Base-by-base conservation (phyloP, 805 yeast species). In the Kluyveromyces aestuarii region DNA sequence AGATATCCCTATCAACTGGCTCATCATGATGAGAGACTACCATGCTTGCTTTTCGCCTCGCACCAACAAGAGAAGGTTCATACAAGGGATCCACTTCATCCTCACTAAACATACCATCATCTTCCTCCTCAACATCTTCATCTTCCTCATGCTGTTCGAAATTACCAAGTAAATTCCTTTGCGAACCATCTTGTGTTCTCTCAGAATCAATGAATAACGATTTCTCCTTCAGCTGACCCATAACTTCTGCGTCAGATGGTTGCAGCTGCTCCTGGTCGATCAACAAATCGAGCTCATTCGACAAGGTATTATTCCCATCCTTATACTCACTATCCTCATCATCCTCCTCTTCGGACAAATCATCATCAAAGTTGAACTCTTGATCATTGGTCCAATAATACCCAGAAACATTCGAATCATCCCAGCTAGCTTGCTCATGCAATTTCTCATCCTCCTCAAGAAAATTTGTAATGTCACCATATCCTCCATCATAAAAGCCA, bases 331-430 rank as follows among this genome's bases (percentile, higher is more conserved):
- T 47, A 18, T 53, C 53, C 13, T 57, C 61, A 6, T 57, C 61
- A 5, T 58, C 63, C 6, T 57, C 60, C 17, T 58, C 59, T 17
- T 58, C 62, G 35, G 57, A 60, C 8, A 58, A 46, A 40, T 60
- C 63, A 48, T 61, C 64, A 27, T 57, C 55, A 38, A 50, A 53
- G 33, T 53, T 54, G 48, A 61, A 63, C 44, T 63, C 68, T 40
- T 63, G 58, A 43, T 55, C 54, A 41, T 57, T 60, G 36, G 58
- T 53, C 44, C 52, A 52, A 5, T 60, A 43, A n/a, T 43, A 43
- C 16, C 45, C 45, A 8, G 39, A n/a, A 37, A 18, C 27, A 27
- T 43, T 43, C 6, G 21, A 17, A 18, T 43, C 45, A 33, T 43
- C 45, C 45, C 45, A 43, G 13, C 35, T 25, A 18, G 38, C 14